phyloP scores from a whole-genome alignment of 202 grass and related monocot species.

The Zizania palustris region DNA sequence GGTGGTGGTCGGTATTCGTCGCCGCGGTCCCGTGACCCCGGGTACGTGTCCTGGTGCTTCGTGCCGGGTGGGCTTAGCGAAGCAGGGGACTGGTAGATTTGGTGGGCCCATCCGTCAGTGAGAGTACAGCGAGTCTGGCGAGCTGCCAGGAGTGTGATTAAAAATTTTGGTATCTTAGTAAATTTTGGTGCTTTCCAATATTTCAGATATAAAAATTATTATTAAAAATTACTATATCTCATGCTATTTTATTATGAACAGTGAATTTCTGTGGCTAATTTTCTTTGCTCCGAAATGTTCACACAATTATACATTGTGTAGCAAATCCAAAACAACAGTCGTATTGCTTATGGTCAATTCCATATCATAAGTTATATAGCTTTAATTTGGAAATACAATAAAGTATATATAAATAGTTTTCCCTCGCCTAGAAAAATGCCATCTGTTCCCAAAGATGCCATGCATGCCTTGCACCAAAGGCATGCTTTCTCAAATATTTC shows the following conservation, averaged over 20 bases:
- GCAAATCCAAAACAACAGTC: too few relatives aligned
- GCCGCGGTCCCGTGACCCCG: neutral
- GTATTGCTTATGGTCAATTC: neutral
- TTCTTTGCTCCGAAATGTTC: constrained; percentile 7
- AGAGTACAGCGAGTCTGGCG: neutral
- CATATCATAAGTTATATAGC: neutral
- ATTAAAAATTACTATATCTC: too few relatives aligned
- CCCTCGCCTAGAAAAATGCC: neutral
- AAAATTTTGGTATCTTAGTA: too few relatives aligned
- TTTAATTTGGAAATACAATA: neutral
- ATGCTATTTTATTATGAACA: too few relatives aligned
- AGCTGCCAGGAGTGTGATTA: constrained; percentile 36
- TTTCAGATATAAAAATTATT: too few relatives aligned
- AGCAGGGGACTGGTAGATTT: constrained; percentile 38
- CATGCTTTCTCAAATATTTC: constrained; percentile 32
- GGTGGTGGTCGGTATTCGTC: constrained; percentile 39
- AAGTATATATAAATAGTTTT: neutral
- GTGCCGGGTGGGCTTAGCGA: constrained; percentile 54
- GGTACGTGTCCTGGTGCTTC: constrained; percentile 3
- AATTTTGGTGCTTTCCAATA: too few relatives aligned
- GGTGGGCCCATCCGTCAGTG: constrained; percentile 6
- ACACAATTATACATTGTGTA: neutral
- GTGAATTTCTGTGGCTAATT: neutral
- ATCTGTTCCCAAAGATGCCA: constrained; percentile 30
- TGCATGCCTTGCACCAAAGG: constrained; percentile 25